Evolutionary conservation across 192 early-diverging fungal genomes (phyloP).

Genomic region (Pilobolus umbonatus): DNA sequence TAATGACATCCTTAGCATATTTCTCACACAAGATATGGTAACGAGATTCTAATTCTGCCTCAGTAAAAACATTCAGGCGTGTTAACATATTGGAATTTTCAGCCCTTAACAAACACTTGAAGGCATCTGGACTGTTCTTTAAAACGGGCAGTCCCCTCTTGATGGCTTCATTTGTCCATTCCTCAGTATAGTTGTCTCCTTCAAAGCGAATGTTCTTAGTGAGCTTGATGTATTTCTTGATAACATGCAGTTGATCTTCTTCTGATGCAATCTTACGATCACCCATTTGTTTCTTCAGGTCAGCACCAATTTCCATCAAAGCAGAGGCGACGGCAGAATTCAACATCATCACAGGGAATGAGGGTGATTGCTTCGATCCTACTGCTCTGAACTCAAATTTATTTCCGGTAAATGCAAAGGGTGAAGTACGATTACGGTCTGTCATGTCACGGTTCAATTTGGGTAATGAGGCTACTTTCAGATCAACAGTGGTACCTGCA

Average conservation of each 20-base stretch:
- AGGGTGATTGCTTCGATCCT: constrained; percentile 95
- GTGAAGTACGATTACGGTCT: constrained; percentile 98
- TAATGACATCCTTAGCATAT: constrained; percentile 93
- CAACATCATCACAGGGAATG: constrained; percentile 90
- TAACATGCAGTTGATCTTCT: constrained; percentile 87
- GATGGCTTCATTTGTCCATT: constrained; percentile 89
- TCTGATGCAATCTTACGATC: constrained; percentile 67
- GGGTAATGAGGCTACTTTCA: constrained; percentile 92
- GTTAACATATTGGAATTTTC: constrained; percentile 75
- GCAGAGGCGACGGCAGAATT: constrained; percentile 90
- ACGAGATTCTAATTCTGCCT: constrained; percentile 83
- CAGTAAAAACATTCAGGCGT: constrained; percentile 77
- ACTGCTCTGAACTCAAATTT: constrained; percentile 99
- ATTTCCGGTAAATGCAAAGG: constrained; percentile 99
- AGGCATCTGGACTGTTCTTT: constrained; percentile 83
- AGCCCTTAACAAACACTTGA: constrained; percentile 70
- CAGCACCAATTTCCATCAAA: constrained; percentile 67
- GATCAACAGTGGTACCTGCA: constrained; percentile 92
- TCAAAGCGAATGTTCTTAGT: constrained; percentile 91
- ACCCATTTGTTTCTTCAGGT: constrained; percentile 77
- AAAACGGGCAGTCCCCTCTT: constrained; percentile 96
- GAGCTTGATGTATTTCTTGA: constrained; percentile 76
- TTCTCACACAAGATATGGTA: constrained; percentile 96
- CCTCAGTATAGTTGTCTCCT: constrained; percentile 95
- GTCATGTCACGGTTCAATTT: constrained; percentile 92